phyloP scores from a whole-genome alignment of 768 basidiomycete species.

The Boletus rubroflammeus region DNA sequence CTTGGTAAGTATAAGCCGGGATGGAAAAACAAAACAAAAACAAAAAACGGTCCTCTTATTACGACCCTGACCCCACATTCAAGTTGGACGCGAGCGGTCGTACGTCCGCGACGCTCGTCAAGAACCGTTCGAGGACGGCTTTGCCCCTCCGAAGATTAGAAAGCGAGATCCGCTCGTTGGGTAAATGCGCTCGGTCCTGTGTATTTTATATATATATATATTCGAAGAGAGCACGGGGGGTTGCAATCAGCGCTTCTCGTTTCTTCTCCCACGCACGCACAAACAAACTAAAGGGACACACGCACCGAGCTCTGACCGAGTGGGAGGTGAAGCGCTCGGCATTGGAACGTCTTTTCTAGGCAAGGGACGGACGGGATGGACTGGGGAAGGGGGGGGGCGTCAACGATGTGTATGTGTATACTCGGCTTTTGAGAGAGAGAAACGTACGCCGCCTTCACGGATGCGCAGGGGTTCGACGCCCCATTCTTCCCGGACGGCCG shows the following conservation, averaged over 20 bases:
- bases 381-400: constrained; percentile 35
- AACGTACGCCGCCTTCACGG: constrained; percentile 85
- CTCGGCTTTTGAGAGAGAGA: neutral
- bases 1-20: no score
- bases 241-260: neutral
- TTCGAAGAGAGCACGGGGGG: no score
- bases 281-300: neutral
- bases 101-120: constrained; percentile 47
- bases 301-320: constrained; percentile 87
- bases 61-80: neutral
- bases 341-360: constrained; percentile 87
- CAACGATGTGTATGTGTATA: neutral
- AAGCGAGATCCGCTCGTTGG: constrained; percentile 88
- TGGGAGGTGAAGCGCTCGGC: constrained; percentile 88
- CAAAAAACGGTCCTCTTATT: no score
- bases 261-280: neutral
- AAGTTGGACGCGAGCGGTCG: neutral
- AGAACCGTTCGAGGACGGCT: constrained; percentile 71
- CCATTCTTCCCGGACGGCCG: constrained; percentile 85
- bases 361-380: constrained; percentile 93
- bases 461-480: constrained; percentile 80
- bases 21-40: neutral
- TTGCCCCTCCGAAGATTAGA: constrained; percentile 78
- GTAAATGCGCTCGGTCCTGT: constrained; percentile 85
- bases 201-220: neutral